Base-by-base conservation (phyloP, 306 rosid species). In the Quercus alba region DNA sequence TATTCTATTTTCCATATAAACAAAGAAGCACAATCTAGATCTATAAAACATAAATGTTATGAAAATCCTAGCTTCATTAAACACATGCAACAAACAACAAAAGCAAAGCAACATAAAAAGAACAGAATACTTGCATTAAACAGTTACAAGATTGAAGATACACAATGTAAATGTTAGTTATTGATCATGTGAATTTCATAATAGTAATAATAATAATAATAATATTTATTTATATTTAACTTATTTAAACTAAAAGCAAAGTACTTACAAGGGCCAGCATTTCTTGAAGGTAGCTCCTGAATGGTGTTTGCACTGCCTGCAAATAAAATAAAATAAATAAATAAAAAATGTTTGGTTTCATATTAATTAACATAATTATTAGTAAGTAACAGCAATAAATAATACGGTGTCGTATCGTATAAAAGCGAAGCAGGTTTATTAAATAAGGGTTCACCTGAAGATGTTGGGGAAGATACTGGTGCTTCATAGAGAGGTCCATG, bases 401-500 rank as follows among this genome's bases (percentile, higher is more conserved):
- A 35, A 35, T 1, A 35, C 9, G 46, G 46, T 38, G 41, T 35
- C 41, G 8, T 6, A 8, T 35, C 41, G 8, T 6, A 35, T 35
- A 35, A 6, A 9, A 35, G 46, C 46, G 46, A 38, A 38, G 46
- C 46, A 38, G 46, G 46, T 38, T 38, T 38, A 38, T 38, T 7
- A 38, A 38, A 2, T 0, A 38, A 8, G 2, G 44, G 0, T 33
- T 33, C 38, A 95, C 99, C 99, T 95, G 98, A 77, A 95, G 92
- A 85, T 91, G 21, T 0, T 90, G 91, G 3, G 94, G 89, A 77
- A 93, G 99, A 80, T 93, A 95, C 81, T 89, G 79, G 73, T 95
- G 99, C 96, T 95, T 95, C 98, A 93, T 87, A 81, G 99, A 95
- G 70, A 95, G 98, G 86, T 95, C 97, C 80, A 95, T 87, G 71